phyloP scores from a whole-genome alignment of 106 monocot genomes.

The Dendrobium nobile region DNA sequence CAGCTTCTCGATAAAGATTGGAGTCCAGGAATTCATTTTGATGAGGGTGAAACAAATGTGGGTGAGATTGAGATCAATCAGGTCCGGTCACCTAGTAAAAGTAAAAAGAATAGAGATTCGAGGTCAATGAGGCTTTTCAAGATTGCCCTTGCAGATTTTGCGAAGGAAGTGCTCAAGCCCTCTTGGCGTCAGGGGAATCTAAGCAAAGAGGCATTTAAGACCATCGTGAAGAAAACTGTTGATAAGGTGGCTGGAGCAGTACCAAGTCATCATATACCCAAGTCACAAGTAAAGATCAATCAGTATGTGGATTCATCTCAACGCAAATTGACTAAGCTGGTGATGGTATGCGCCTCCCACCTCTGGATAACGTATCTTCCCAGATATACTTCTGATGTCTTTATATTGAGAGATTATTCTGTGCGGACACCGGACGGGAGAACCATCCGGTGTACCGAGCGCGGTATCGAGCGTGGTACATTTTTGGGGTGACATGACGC shows the following conservation, averaged over 20 bases:
- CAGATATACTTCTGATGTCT: no score
- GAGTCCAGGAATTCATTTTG: constrained; percentile 46
- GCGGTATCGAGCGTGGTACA: no score
- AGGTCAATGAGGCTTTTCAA: constrained; percentile 80
- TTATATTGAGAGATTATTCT: no score
- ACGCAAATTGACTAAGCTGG: constrained; percentile 82
- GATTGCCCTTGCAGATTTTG: constrained; percentile 83
- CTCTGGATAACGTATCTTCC: no score
- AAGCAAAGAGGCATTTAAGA: constrained; percentile 97
- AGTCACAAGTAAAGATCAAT: constrained; percentile 73
- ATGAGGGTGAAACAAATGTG: constrained; percentile 18
- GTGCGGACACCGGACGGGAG: no score
- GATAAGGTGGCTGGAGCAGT: constrained; percentile 81
- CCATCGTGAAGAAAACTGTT: constrained; percentile 94
- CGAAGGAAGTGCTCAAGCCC: constrained; percentile 96
- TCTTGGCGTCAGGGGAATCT: constrained; percentile 95
- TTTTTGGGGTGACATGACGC: no score
- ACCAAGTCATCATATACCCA: constrained; percentile 63
- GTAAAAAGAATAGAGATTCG: constrained; percentile 65
- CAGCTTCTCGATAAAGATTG: constrained; percentile 34
- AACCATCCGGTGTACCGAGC: no score
- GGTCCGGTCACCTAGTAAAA: constrained; percentile 46
- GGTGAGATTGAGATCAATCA: constrained; percentile 58
- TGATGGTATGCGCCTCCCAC: constrained; percentile 57
- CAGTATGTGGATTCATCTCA: constrained; percentile 83